Evolutionary conservation across 2,329 filamentous ascomycete species (phyloP), one percentile per base, ranked within the genome.

Genomic region (Curvularia eragrostidis): DNA sequence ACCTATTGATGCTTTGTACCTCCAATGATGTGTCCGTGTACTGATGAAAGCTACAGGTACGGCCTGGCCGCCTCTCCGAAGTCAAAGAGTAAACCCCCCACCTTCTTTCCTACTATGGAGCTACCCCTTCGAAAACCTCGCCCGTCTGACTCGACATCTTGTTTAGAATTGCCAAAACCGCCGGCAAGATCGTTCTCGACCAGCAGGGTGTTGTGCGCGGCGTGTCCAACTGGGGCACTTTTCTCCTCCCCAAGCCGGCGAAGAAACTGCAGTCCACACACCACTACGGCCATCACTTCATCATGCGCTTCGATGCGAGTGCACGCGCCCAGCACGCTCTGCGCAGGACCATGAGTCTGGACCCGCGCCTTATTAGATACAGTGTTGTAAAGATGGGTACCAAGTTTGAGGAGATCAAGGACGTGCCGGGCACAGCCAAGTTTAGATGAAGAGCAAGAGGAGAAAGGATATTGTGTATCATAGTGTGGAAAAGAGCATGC

Each of bases 221-320:
- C 75, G 85, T 96, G 74, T 89, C 89, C 68, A 99, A 99, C 84
- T 99, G 95, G 95, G 95, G 95, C 75, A 85, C 91, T 68, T 97
- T 95, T 81, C 84, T 89, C 47, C 89, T 99, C 18, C 94, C 95
- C 47, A 90, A 88, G 67, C 87, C 91, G 61, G 84, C 89, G 58
- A 89, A 88, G 61, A 89, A 89, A 74, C 89, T 96, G 78, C 93
- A 97, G 80, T 87, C 90, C 68, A 88, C 87, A 66, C 90, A 98
- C 84, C 86, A 86, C 64, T 85, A 88, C 67, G 95, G 95, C 54
- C 93, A 98, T 82, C 96, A 99, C 84, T 99, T 99, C 79, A 90
- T 96, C 73, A 91, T 99, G 90, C 91, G 95, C 69, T 99, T 97
- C 83, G 95, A 99, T 77, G 82, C 89, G 55, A 90, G 88, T 58